These are phyloP conservation scores for Apium graveolens DNA, from an alignment of 129 eudicot genomes.

Conservation along the genomic window DNA sequence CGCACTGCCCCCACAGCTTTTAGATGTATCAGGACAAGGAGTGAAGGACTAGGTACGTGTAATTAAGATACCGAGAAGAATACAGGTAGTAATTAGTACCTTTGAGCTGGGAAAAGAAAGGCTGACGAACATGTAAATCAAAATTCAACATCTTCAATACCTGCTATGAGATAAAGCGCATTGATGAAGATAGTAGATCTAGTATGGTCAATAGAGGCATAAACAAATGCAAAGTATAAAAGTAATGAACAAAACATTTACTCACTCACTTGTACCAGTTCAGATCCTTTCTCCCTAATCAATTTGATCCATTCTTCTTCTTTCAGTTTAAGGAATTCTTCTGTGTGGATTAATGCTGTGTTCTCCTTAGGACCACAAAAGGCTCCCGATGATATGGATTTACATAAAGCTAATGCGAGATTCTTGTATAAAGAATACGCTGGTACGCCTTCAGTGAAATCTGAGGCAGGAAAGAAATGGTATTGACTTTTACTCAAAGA, in stretches of 20 bases:
- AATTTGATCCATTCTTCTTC: constrained; percentile 45
- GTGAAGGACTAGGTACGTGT: not conserved
- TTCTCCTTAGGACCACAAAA: constrained; percentile 14
- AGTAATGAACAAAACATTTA: constrained; percentile 4
- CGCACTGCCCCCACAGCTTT: not conserved
- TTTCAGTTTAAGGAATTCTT: constrained; percentile 26
- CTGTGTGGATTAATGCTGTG: constrained; percentile 26
- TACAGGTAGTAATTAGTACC: constrained; percentile 38
- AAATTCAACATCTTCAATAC: constrained; percentile 49
- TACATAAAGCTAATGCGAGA: constrained; percentile 61
- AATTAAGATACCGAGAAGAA: not conserved
- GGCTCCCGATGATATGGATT: constrained; percentile 41
- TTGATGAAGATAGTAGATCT: not conserved
- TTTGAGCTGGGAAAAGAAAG: constrained; percentile 73
- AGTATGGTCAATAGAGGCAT: not conserved
- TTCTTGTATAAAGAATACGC: constrained; percentile 69
- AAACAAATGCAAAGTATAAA: not conserved
- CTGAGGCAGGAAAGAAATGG: constrained; percentile 23
- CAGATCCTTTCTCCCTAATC: constrained; percentile 50
- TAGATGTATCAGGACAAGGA: not conserved
- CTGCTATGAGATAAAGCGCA: constrained; percentile 26
- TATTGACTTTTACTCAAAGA: not conserved
- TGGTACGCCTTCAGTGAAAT: constrained; percentile 57
- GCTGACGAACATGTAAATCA: constrained; percentile 89
- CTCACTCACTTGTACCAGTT: constrained; percentile 52